Conservation (phyloP, 2,329 filamentous ascomycete genomes). For the Westerdykella sp. region DNA sequence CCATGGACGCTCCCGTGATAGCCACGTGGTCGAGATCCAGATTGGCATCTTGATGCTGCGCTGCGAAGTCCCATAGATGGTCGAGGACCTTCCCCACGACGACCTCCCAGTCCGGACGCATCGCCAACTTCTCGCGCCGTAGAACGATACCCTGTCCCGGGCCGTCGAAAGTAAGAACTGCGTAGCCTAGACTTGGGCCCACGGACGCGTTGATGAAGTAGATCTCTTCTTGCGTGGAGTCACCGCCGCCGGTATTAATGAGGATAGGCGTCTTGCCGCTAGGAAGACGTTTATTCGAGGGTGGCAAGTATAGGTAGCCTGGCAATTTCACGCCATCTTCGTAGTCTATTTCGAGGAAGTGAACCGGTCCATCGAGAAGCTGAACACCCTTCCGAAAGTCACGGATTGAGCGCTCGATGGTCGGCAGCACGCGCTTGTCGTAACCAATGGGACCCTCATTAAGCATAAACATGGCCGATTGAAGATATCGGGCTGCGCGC, state of each 20-base stretch:
- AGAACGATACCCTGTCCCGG: constrained; percentile 35
- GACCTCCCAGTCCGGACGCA: too few relatives aligned
- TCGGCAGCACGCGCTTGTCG: too few relatives aligned
- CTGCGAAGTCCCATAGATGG: too few relatives aligned
- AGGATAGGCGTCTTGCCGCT: not conserved
- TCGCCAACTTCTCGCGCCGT: too few relatives aligned
- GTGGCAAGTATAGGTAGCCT: constrained; percentile 2
- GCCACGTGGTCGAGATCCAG: constrained; percentile 38
- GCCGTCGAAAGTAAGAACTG: constrained; percentile 42
- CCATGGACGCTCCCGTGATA: constrained; percentile 38
- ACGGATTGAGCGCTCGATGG: too few relatives aligned
- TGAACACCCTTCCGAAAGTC: not conserved
- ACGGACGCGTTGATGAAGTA: constrained; percentile 39
- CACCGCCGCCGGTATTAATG: constrained; percentile 3
- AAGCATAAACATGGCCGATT: too few relatives aligned
- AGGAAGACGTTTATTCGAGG: not conserved
- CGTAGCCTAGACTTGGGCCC: constrained; percentile 34
- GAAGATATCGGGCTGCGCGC: too few relatives aligned
- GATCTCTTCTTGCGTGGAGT: constrained; percentile 9
- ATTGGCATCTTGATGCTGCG: too few relatives aligned
- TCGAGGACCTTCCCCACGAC: too few relatives aligned
- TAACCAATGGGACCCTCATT: too few relatives aligned
- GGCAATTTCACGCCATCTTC: not conserved
- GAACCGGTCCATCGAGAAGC: not conserved
- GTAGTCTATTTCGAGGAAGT: not conserved